phyloP scores from a whole-genome alignment of 2,329 filamentous ascomycete species.

The Chrysosporium keratinophilum region DNA sequence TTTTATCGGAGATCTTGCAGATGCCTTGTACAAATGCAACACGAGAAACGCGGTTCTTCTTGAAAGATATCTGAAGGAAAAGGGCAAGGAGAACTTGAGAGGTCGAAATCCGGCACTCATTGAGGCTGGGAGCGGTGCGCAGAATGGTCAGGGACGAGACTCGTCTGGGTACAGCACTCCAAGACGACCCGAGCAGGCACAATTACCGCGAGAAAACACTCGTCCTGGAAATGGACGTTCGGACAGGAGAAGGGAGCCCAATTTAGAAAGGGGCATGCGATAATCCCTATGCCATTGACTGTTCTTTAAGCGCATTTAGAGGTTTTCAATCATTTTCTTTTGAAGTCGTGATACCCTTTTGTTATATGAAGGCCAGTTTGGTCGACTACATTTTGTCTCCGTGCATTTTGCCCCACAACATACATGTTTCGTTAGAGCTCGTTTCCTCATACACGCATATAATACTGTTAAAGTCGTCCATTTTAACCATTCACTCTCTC shows the following conservation, averaged over 20 bases:
- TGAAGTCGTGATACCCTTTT: background rate
- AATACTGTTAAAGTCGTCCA: no score
- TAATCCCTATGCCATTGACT: constrained; percentile 2
- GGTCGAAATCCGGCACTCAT: background rate
- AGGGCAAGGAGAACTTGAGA: constrained; percentile 23
- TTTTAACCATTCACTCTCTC: no score
- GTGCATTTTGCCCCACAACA: no score
- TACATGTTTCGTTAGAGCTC: no score
- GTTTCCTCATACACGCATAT: no score
- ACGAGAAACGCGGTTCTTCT: constrained; percentile 39
- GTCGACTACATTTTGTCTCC: no score
- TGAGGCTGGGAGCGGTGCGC: constrained; percentile 4
- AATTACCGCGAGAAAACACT: constrained; percentile 17
- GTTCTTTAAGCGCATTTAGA: constrained; percentile 13
- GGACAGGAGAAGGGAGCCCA: no score
- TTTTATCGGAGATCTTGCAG: constrained; percentile 40
- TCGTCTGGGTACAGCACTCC: constrained; percentile 5
- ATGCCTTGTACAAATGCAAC: constrained; percentile 41
- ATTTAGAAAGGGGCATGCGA: background rate
- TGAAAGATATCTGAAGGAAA: constrained; percentile 36
- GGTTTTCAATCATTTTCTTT: constrained; percentile 7
- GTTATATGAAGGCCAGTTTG: no score
- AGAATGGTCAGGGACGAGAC: constrained; percentile 15
- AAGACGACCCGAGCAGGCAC: constrained; percentile 13
- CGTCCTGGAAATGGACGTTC: constrained; percentile 17